phyloP scores from a whole-genome alignment of 2,329 filamentous ascomycete genomes.

The Parafenestella ontariensis region DNA sequence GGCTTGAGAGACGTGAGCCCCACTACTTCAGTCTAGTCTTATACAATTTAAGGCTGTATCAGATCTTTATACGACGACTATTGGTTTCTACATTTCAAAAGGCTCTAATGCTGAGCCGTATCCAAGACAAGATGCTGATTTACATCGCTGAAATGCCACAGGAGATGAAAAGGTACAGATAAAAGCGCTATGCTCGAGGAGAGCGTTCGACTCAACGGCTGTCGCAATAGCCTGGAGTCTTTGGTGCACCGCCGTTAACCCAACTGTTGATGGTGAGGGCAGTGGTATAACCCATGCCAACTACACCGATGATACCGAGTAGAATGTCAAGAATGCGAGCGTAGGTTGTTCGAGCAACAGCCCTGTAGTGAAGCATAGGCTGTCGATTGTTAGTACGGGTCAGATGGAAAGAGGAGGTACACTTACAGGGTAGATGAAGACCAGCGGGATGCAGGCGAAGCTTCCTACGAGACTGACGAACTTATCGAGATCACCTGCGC shows the following conservation, averaged over 20 bases:
- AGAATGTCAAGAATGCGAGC: conserved; percentile 76
- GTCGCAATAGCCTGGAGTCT: conserved; percentile 70
- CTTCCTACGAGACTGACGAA: conserved; percentile 96
- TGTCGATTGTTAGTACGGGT: conserved; percentile 53
- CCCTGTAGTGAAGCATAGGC: conserved; percentile 89
- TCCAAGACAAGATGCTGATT: neutral
- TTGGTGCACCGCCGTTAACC: conserved; percentile 66
- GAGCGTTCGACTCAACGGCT: conserved; percentile 17
- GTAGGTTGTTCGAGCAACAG: conserved; percentile 72
- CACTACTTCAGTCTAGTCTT: neutral
- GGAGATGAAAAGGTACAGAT: neutral
- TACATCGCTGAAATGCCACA: conserved; percentile 18
- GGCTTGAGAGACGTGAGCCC: neutral
- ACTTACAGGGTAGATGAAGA: conserved; percentile 97
- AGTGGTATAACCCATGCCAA: conserved; percentile 94
- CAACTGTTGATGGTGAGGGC: conserved; percentile 85
- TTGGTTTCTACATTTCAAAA: neutral
- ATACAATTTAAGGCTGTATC: neutral
- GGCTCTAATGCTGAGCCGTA: neutral
- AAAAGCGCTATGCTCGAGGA: neutral
- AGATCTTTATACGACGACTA: neutral
- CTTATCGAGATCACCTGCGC: conserved; percentile 92
- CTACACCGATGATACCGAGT: conserved; percentile 80
- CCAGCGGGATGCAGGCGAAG: conserved; percentile 95
- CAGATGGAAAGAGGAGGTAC: neutral